A percentile compares a stretch with the other conserved stretches of the same genome.
Conservation (phyloP, 2,329 filamentous ascomycete species). For the Cercospora sesami region DNA sequence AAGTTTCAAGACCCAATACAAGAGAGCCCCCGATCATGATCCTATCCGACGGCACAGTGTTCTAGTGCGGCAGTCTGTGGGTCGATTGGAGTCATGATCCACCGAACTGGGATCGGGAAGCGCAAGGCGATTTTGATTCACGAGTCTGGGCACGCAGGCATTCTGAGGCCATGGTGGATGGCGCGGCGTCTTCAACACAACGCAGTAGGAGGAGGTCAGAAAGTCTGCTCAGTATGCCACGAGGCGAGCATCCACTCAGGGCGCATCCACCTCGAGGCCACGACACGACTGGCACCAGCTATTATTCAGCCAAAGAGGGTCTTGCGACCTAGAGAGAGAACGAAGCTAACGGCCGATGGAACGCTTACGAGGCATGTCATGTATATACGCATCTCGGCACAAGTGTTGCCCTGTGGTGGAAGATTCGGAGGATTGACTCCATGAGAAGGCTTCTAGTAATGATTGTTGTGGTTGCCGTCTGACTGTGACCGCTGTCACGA, state of each 20-base stretch:
- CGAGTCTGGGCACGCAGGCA: conserved; percentile 11
- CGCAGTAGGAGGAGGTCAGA: not conserved
- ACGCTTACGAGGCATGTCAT: conserved; percentile 2
- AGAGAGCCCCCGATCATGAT: conserved; percentile 97
- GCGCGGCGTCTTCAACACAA: not conserved
- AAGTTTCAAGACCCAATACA: conserved; percentile 92
- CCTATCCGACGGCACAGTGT: conserved; percentile 92
- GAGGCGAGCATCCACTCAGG: conserved; percentile 18
- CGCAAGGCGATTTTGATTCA: conserved; percentile 13
- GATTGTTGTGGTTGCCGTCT: not conserved
- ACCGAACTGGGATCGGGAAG: conserved; percentile 19
- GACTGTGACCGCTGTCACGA: not conserved
- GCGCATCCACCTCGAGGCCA: conserved; percentile 15
- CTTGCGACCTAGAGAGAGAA: not conserved
- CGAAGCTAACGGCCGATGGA: conserved; percentile 11
- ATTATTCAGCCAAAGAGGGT: conserved; percentile 10
- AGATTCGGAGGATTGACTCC: not conserved
- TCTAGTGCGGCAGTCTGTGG: conserved; percentile 55
- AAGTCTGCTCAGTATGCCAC: conserved; percentile 3
- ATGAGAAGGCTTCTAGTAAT: not conserved
- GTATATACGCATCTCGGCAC: not conserved
- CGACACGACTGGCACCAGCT: conserved; percentile 10
- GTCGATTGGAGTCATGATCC: conserved; percentile 32
- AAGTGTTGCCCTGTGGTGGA: not conserved
- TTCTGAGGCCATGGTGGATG: conserved; percentile 14